phyloP scores from a whole-genome alignment of 2,329 filamentous ascomycete genomes.

The Sporothrix euskadiensis region DNA sequence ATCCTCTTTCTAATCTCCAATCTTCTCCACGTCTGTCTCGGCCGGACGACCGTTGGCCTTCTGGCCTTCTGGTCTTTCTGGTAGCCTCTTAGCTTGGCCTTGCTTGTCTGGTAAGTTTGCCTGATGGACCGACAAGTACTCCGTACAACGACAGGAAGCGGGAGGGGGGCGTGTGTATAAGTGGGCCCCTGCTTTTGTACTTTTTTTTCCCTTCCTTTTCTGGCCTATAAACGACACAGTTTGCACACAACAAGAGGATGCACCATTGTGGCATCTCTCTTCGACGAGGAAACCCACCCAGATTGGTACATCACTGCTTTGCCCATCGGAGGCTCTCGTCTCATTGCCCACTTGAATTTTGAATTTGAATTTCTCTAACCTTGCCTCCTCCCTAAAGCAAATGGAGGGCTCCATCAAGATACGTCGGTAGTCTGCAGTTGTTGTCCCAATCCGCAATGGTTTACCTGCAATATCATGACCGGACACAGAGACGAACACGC shows the following conservation, averaged over 20 bases:
- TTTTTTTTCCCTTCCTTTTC: constrained; percentile 11
- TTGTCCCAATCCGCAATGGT: neutral
- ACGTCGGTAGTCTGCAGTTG: neutral
- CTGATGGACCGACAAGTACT: neutral
- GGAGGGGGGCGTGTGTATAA: constrained; percentile 21
- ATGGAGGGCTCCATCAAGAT: neutral
- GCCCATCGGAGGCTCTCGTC: neutral
- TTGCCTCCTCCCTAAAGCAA: neutral
- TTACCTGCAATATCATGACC: neutral
- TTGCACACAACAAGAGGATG: constrained; percentile 5
- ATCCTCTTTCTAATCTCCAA: neutral
- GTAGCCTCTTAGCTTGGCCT: neutral
- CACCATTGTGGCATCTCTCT: neutral
- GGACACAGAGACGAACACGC: neutral
- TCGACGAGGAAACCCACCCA: neutral
- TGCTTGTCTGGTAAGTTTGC: neutral
- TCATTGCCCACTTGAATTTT: neutral
- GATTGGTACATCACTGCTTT: neutral
- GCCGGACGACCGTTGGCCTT: neutral
- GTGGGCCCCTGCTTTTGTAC: neutral
- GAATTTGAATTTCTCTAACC: neutral
- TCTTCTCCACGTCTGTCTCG: neutral
- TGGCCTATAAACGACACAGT: constrained; percentile 2
- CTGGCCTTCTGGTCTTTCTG: neutral
- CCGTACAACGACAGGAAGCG: neutral